phyloP scores from a whole-genome alignment of 179 eudicot genomes.

The Camellia oleifera region DNA sequence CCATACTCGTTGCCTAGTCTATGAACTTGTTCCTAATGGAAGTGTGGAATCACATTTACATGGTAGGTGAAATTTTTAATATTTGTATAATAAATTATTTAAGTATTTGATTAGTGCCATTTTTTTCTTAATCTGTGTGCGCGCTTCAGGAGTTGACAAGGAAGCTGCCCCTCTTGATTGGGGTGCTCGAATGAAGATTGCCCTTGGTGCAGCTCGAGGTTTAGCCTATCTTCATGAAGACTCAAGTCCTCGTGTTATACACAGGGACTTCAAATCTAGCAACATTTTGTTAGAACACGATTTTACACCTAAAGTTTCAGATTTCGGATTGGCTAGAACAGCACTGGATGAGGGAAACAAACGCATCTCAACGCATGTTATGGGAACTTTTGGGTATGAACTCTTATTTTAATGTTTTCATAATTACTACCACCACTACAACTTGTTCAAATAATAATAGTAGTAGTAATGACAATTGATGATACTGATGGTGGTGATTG shows the following conservation, averaged over 20 bases:
- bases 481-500: not conserved
- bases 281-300: slow-evolving; percentile 90
- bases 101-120: not conserved
- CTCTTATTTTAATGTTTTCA: not conserved
- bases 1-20: slow-evolving; percentile 65
- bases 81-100: not conserved
- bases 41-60: slow-evolving; percentile 97
- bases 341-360: slow-evolving; percentile 70
- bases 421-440: not conserved
- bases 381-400: slow-evolving; percentile 95
- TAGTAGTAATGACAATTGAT: not conserved
- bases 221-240: slow-evolving; percentile 97
- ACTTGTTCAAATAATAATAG: not conserved
- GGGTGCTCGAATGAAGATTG: slow-evolving; percentile 82
- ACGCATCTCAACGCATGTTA: slow-evolving; percentile 87
- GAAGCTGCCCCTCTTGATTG: slow-evolving; percentile 75
- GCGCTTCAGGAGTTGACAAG: slow-evolving; percentile 53
- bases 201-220: slow-evolving; percentile 92
- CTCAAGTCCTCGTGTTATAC: slow-evolving; percentile 95
- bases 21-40: slow-evolving; percentile 95
- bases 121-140: not conserved
- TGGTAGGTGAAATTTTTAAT: slow-evolving; percentile 39
- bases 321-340: slow-evolving; percentile 86
- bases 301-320: slow-evolving; percentile 95
- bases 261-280: slow-evolving; percentile 95